These are phyloP conservation scores for Azolla pinnata DNA, from an alignment of 75 land plant genomes.

Conservation along the genomic window DNA sequence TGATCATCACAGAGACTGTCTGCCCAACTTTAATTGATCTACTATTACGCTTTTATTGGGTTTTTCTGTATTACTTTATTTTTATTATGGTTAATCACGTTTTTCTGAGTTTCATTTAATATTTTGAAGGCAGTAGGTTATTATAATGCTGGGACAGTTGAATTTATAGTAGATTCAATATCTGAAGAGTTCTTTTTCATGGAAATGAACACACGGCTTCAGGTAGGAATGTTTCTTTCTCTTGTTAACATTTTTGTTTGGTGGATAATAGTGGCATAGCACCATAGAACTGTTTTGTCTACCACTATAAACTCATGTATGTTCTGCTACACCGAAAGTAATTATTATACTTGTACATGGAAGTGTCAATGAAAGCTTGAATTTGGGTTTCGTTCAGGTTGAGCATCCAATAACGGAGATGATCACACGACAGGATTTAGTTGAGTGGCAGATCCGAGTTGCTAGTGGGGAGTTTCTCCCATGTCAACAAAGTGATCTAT, in stretches of 20 bases:
- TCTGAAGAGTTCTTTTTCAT: conserved; percentile 82
- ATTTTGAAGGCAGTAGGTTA: conserved; percentile 81
- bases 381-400: conserved; percentile 72
- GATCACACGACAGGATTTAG: conserved; percentile 92
- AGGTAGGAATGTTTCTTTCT: too few species aligned
- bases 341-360: neutral
- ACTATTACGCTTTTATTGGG: neutral
- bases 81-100: neutral
- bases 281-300: too few species aligned
- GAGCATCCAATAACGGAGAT: conserved; percentile 99
- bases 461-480: conserved; percentile 92
- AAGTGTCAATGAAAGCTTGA: too few species aligned
- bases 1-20: too few species aligned
- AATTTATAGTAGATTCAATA: conserved; percentile 81
- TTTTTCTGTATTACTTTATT: neutral
- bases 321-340: neutral
- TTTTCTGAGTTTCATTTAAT: neutral
- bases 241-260: too few species aligned
- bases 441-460: conserved; percentile 97
- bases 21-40: too few species aligned
- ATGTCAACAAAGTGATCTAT: conserved; percentile 49
- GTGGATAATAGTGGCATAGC: too few species aligned
- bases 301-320: conserved; percentile 1
- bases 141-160: conserved; percentile 95
- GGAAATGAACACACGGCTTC: conserved; percentile 99